Base-by-base conservation (phyloP, 2,329 filamentous ascomycete species). In the Zalaria sp. region DNA sequence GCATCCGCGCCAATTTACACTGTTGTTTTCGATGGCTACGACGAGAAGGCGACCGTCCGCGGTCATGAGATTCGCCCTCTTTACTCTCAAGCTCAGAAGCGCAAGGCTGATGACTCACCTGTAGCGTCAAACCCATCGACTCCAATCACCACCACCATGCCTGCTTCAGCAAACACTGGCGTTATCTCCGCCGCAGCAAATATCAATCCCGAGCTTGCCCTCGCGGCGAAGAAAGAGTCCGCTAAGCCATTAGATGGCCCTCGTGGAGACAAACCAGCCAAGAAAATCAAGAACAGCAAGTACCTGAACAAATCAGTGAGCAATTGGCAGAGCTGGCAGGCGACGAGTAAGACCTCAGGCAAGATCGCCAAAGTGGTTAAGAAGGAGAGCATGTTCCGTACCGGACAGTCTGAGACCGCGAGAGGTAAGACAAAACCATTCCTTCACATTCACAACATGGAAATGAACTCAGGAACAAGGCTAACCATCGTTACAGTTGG, bases 361-460 rank as follows among this genome's bases (percentile, higher is more conserved):
- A 79, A 77, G 56, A 59, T 67, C 45, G 65, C 68, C n/a, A 88
- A 85, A 57, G 68, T 77, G 41, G 60, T 60, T 25, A 89, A 89
- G 67, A 94, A 94, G 65, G 85, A 94, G 38, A 93, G 86, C 70
- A 95, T 95, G 88, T 95, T 95, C 60, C 79, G 88, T 37, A 95
- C 88, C 3, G 86, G 87, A 0, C 87, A 93, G 28, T 81, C 85
- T 46, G 74, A 91, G 25, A 76, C 85, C 54, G 88, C 83, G 44
- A 77, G 87, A 81, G 88, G 88, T 93, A 66, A 51, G 72, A 42
- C 18, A 18, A 18, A 3, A 6, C 4, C 25, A 27, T 29, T 31
- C 9, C 9, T 37, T 7, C 9, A 18, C 18, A 18, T 18, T 18
- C 18, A 18, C 18, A 18, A 18, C 18, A 18, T 18, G 18, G 18